Evolutionary conservation across 225 moss, liverwort and hornwort species (phyloP).

Genomic region (Marchantia paleacea): DNA sequence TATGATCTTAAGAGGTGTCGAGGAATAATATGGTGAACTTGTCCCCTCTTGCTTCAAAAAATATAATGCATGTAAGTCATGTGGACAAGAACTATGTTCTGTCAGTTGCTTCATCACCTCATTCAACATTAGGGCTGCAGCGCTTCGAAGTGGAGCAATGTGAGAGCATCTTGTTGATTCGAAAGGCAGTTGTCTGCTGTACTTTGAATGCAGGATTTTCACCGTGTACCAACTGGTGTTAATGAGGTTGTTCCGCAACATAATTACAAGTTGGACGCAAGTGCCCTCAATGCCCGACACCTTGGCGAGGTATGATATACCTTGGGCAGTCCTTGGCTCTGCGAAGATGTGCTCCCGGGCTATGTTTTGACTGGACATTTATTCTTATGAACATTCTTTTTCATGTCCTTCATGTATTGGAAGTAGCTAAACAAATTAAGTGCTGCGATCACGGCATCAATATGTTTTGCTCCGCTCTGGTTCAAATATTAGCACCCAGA

Average conservation of each 20-base stretch:
- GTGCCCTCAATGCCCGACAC: conserved; percentile 56
- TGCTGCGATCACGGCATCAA: not conserved
- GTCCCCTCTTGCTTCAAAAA: too few species aligned
- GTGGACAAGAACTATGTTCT: not conserved
- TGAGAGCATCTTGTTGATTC: not conserved
- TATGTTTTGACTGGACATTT: not conserved
- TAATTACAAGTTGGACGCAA: conserved; percentile 87
- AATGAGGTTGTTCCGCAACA: conserved; percentile 68
- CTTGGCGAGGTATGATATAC: conserved; percentile 44
- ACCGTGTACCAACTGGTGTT: conserved; percentile 41
- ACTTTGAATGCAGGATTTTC: conserved; percentile 56
- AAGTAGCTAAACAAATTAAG: not conserved
- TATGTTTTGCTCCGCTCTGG: not conserved
- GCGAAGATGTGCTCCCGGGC: not conserved
- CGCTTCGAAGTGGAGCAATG: not conserved
- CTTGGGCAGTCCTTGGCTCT: not conserved
- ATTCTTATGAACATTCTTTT: not conserved
- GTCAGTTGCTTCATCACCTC: not conserved
- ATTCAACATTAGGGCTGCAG: not conserved
- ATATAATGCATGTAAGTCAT: not conserved
- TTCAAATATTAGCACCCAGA: not conserved
- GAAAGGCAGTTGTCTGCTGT: not conserved
- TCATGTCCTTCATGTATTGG: not conserved
- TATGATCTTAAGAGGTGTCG: not conserved
- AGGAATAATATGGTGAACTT: too few species aligned